These are phyloP conservation scores for Penicillium cinerascens DNA, from an alignment of 495 filamentous ascomycete species.

Conservation along the genomic window DNA sequence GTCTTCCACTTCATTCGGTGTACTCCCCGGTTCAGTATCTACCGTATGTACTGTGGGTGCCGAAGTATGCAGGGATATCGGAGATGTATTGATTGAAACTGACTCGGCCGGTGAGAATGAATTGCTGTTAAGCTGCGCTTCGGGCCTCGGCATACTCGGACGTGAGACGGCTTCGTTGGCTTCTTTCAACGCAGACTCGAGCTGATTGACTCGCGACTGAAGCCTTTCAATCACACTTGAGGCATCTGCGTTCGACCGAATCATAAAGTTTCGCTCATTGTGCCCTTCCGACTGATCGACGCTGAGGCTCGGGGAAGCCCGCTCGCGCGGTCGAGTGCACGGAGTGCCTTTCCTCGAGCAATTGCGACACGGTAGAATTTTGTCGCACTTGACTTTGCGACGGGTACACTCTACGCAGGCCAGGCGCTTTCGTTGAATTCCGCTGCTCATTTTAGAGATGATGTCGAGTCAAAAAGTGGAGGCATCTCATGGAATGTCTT, in stretches of 20 bases:
- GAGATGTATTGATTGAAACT: background rate
- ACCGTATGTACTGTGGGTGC: background rate
- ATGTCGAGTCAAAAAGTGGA: background rate
- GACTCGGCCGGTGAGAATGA: slow-evolving; percentile 5
- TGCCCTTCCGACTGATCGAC: background rate
- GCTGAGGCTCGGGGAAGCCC: slow-evolving; percentile 14
- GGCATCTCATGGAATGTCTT: background rate
- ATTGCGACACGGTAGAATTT: slow-evolving; percentile 26
- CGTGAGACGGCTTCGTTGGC: slow-evolving; percentile 2
- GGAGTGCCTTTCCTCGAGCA: slow-evolving; percentile 17
- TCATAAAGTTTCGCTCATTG: background rate
- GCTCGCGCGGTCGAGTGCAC: slow-evolving; percentile 16
- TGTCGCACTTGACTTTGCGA: slow-evolving; percentile 30
- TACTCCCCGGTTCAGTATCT: background rate
- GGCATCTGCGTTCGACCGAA: slow-evolving; percentile 5
- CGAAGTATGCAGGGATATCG: background rate
- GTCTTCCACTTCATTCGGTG: slow-evolving; percentile 29
- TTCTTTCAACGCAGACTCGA: slow-evolving; percentile 14
- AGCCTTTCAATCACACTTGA: slow-evolving; percentile 14
- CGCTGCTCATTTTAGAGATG: slow-evolving; percentile 9
- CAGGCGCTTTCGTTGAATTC: slow-evolving; percentile 21
- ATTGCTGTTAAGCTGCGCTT: background rate
- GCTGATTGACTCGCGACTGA: slow-evolving; percentile 16
- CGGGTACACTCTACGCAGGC: slow-evolving; percentile 28
- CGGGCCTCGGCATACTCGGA: background rate